Percentiles rank a stretch among this genome's conserved stretches.
Conservation (phyloP, 805 yeast genomes). For the Saturnispora saitoi region DNA sequence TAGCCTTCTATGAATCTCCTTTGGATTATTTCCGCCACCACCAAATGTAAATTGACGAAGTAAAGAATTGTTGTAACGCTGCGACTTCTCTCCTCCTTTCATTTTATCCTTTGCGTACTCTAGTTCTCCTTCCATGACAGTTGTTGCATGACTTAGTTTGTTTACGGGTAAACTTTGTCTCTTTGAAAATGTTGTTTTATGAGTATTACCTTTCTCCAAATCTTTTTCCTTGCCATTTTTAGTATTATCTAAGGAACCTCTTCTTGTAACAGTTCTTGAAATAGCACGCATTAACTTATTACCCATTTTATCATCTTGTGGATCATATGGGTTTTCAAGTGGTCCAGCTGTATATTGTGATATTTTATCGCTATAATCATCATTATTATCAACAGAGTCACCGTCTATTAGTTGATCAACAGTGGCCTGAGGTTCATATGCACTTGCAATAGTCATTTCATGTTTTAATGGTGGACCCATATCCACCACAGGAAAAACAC, state of each 20-base stretch:
- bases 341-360: slow-evolving; percentile 12
- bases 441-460: slow-evolving; percentile 51
- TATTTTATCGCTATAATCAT: slow-evolving; percentile 18
- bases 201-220: slow-evolving; percentile 1
- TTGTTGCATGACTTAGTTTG: slow-evolving; percentile 18
- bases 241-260: slow-evolving; percentile 5
- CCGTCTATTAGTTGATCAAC: slow-evolving; percentile 10
- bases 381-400: slow-evolving; percentile 18
- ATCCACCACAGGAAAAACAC: slow-evolving; percentile 73
- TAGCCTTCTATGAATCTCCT: slow-evolving; percentile 28
- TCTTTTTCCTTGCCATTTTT: not conserved
- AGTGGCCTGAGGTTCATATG: slow-evolving; percentile 16
- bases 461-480: slow-evolving; percentile 58
- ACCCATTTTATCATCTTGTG: slow-evolving; percentile 20
- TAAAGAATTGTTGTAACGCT: slow-evolving; percentile 10
- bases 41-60: slow-evolving; percentile 26
- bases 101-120: slow-evolving; percentile 9
- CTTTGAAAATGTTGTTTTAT: slow-evolving; percentile 15
- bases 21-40: slow-evolving; percentile 24
- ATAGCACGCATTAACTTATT: slow-evolving; percentile 20
- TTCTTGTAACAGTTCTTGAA: slow-evolving; percentile 18
- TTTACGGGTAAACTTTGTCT: slow-evolving; percentile 19
- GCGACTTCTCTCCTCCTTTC: not conserved
- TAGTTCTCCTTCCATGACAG: slow-evolving; percentile 16
- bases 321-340: slow-evolving; percentile 25